Evolutionary conservation across 2,329 filamentous ascomycete species (phyloP).

Genomic region (Chaetomium sp.): DNA sequence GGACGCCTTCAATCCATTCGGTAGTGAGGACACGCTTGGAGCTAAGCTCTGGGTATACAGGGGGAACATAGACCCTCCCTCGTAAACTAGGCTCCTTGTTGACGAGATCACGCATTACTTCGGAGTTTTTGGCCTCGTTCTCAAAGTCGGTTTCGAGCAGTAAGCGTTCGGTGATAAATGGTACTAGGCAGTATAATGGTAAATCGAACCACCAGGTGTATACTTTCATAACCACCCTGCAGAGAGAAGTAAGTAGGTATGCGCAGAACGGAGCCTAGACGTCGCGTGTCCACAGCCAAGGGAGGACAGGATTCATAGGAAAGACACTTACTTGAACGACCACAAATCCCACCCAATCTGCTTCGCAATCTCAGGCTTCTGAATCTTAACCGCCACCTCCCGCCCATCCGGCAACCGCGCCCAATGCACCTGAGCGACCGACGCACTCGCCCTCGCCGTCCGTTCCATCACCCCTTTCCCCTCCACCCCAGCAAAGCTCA

Average conservation of each 20-base stretch:
- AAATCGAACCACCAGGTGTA: constrained; percentile 88
- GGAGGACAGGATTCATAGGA: too few relatives aligned
- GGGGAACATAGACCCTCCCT: constrained; percentile 80
- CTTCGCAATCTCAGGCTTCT: constrained; percentile 87
- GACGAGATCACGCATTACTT: constrained; percentile 74
- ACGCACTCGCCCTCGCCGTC: constrained; percentile 66
- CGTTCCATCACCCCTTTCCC: constrained; percentile 58
- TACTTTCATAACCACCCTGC: constrained; percentile 67
- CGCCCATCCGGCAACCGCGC: constrained; percentile 76
- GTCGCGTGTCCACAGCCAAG: too few relatives aligned
- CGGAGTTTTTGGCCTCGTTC: constrained; percentile 83
- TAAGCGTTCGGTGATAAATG: constrained; percentile 88
- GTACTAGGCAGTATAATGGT: constrained; percentile 85
- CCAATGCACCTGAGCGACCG: constrained; percentile 96
- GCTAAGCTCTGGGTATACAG: constrained; percentile 74
- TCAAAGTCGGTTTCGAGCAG: constrained; percentile 90
- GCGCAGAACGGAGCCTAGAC: not conserved
- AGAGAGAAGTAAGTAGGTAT: not conserved
- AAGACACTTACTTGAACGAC: constrained; percentile 68
- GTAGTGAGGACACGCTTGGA: constrained; percentile 83
- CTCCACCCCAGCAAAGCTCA: constrained; percentile 70
- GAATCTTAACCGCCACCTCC: constrained; percentile 92
- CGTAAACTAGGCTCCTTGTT: constrained; percentile 67
- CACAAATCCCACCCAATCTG: constrained; percentile 94
- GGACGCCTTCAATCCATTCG: constrained; percentile 94